Conservation (phyloP, 345 rosid species). For the Lepidium didymum region DNA sequence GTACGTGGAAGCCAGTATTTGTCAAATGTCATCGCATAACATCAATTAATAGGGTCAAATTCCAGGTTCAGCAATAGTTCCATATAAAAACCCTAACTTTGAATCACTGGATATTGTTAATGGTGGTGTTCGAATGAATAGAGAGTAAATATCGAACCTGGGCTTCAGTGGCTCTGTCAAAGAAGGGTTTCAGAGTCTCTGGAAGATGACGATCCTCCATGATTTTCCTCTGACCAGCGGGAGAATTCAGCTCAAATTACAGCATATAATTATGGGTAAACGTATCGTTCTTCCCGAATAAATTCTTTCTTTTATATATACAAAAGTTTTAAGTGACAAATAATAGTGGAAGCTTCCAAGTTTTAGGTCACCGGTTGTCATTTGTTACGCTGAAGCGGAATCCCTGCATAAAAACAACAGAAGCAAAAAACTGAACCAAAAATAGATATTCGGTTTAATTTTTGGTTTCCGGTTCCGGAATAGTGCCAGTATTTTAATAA, state of each 20-base stretch:
- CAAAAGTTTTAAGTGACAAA: too few relatives aligned
- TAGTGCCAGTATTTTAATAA: too few relatives aligned
- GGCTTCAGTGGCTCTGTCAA: conserved; percentile 30
- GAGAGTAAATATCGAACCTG: conserved; percentile 3
- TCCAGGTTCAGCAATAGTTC: not conserved
- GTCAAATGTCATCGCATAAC: not conserved
- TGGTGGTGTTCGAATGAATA: not conserved
- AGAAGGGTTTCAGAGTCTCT: conserved; percentile 23
- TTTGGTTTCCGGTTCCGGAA: too few relatives aligned
- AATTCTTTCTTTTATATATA: too few relatives aligned
- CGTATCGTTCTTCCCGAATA: not conserved
- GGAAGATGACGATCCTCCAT: conserved; percentile 22
- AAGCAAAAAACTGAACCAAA: too few relatives aligned
- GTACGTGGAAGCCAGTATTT: not conserved
- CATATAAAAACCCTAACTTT: not conserved
- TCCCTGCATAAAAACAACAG: too few relatives aligned
- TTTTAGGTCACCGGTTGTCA: too few relatives aligned
- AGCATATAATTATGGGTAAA: too few relatives aligned
- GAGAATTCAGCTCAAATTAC: not conserved
- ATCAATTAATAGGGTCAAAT: not conserved
- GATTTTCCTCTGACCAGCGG: not conserved
- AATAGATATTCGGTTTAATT: too few relatives aligned
- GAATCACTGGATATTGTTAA: not conserved
- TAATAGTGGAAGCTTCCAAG: not conserved
- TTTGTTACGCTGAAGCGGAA: too few relatives aligned